Evolutionary conservation across 2,329 filamentous ascomycete species (phyloP).

Genomic region (Aspergillus neoniger): DNA sequence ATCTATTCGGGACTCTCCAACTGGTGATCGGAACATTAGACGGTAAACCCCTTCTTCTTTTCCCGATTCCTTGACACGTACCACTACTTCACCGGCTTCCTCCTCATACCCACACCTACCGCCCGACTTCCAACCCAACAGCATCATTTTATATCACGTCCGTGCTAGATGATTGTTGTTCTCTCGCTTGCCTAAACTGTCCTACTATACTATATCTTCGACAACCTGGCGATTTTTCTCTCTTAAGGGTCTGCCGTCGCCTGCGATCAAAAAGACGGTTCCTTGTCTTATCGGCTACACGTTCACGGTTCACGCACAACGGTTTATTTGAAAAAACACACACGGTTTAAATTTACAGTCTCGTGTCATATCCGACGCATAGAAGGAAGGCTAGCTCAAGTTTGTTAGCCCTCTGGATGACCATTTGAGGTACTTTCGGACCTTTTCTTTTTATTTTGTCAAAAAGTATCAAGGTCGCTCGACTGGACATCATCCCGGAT

Average conservation of each 20-base stretch:
- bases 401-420: constrained; percentile 15
- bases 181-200: constrained; percentile 9
- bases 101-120: not conserved
- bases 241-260: constrained; percentile 35
- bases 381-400: constrained; percentile 10
- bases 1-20: constrained; percentile 27
- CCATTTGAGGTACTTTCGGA: constrained; percentile 20
- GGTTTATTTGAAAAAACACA: constrained; percentile 31
- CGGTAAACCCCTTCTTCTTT: constrained; percentile 16
- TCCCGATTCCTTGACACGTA: constrained; percentile 15
- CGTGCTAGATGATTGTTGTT: constrained; percentile 7
- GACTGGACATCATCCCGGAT: constrained; percentile 35
- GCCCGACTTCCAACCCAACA: constrained; percentile 8
- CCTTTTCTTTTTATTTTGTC: constrained; percentile 21
- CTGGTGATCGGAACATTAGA: constrained; percentile 31
- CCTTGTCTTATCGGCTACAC: constrained; percentile 32
- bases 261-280: constrained; percentile 33
- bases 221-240: constrained; percentile 30
- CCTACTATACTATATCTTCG: constrained; percentile 2
- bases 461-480: constrained; percentile 22
- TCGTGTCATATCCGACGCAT: constrained; percentile 18
- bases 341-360: constrained; percentile 23
- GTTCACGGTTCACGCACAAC: constrained; percentile 36
- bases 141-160: not conserved
- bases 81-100: not conserved